phyloP scores from a whole-genome alignment of 176 grass and related monocot species.

The Carex pumila region DNA sequence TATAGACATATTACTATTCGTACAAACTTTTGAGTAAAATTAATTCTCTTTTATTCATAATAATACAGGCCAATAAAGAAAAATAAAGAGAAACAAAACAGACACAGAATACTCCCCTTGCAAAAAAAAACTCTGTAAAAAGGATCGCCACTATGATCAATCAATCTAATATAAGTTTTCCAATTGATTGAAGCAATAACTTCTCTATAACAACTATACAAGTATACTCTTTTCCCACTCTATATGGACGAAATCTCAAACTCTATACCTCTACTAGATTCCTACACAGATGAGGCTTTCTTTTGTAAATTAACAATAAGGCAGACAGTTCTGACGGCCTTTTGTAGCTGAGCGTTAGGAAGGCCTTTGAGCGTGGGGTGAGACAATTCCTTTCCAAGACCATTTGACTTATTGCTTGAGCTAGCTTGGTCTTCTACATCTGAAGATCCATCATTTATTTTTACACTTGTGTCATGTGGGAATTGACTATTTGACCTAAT shows the following conservation, averaged over 20 bases:
- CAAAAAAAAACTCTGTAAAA: background rate
- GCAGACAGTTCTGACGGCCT: slow-evolving; percentile 23
- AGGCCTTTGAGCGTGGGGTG: slow-evolving; percentile 50
- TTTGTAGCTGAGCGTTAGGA: slow-evolving; percentile 32
- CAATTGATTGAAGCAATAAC: slow-evolving; percentile 8
- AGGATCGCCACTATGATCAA: background rate
- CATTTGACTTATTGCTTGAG: background rate
- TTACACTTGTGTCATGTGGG: background rate
- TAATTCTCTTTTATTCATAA: background rate
- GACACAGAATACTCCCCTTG: background rate
- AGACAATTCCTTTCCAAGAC: slow-evolving; percentile 16
- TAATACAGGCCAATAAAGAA: background rate
- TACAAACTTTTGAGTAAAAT: background rate
- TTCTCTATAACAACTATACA: slow-evolving; percentile 19
- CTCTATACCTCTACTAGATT: slow-evolving; percentile 1
- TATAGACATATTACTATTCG: background rate
- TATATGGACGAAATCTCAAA: slow-evolving; percentile 1
- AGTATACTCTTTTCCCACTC: background rate
- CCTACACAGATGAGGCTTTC: slow-evolving; percentile 24
- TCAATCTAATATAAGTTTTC: background rate
- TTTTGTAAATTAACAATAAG: slow-evolving; percentile 36
- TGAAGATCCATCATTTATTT: background rate
- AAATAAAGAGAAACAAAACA: background rate
- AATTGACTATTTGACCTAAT: slow-evolving; percentile 45
- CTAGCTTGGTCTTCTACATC: slow-evolving; percentile 21